Conservation (phyloP, 805 yeast species). For the Candida michaelii region DNA sequence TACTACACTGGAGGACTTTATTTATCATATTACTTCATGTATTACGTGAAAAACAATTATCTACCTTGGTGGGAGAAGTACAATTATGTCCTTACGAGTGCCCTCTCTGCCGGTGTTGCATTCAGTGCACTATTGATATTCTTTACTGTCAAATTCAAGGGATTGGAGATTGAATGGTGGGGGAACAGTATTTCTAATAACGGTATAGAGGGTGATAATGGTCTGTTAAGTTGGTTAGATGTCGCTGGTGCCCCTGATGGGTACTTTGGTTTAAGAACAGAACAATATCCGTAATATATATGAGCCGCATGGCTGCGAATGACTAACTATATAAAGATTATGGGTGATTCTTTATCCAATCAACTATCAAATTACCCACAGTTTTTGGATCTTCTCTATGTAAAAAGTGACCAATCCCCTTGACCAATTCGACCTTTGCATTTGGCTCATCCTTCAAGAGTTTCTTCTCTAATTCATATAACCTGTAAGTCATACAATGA, state of each 20-base stretch:
- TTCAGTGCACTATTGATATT: slow-evolving; percentile 59
- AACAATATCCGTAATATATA: slow-evolving; percentile 23
- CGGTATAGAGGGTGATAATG: slow-evolving; percentile 38
- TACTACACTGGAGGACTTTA: slow-evolving; percentile 61
- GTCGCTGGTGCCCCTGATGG: slow-evolving; percentile 32
- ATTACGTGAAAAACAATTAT: slow-evolving; percentile 48
- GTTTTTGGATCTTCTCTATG: slow-evolving; percentile 38
- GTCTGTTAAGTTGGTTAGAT: slow-evolving; percentile 27
- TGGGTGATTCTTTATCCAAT: slow-evolving; percentile 26
- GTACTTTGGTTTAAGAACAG: slow-evolving; percentile 30
- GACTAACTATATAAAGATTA: neutral
- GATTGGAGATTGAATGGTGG: slow-evolving; percentile 58
- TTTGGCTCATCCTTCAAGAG: slow-evolving; percentile 19
- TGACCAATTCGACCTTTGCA: slow-evolving; percentile 13
- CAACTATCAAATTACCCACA: slow-evolving; percentile 24
- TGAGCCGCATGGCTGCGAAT: too few relatives aligned
- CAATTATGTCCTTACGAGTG: slow-evolving; percentile 61
- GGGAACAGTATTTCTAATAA: slow-evolving; percentile 44
- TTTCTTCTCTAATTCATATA: slow-evolving; percentile 26
- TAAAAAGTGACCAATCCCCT: slow-evolving; percentile 36
- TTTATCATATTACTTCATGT: slow-evolving; percentile 57
- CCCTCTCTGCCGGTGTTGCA: slow-evolving; percentile 62
- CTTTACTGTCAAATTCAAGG: slow-evolving; percentile 49
- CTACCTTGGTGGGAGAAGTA: slow-evolving; percentile 71
- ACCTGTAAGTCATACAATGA: slow-evolving; percentile 34